Base-by-base conservation (phyloP, 2,329 filamentous ascomycete genomes). In the Venturia carpophila region DNA sequence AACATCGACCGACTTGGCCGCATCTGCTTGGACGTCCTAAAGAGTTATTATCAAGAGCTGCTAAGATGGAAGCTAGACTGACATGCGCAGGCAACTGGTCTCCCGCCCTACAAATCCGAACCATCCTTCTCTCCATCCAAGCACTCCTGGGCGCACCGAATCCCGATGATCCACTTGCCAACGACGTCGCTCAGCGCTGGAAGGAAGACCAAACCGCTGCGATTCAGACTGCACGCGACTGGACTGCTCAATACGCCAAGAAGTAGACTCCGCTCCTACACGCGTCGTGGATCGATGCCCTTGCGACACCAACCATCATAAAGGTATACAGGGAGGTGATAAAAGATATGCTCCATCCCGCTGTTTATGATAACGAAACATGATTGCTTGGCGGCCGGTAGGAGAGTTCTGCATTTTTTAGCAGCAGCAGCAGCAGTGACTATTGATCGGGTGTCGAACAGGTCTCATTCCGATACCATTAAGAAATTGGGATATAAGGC, bases 1-100 rank as follows among this genome's bases (percentile, higher is more conserved):
- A 99, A 99, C 76, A 97, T 99, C 71, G 94, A 99, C 76, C 95
- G 95, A 78, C 86, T 99, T 1, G 94, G 94, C 67, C 89, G 94
- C 67, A 99, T 99, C 78, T 99, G 95, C 75, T 80, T 99, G 62
- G 94, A 99, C 75, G 94, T 99, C 42, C 80, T 99, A 66, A 99
- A 99, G 82, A 96, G 94, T 96, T 80, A 10, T 68, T 47, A 34
- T 17, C 27, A 34, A 11, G 49, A 30, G 37, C 49, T 6, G 24
- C 45, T 34, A 21, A 45, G 6, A 52, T 19, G 11, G 41, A 34
- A 43, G 55, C 61, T 63, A 30, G 17, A 68, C 71, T 68, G 64
- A 68, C 67, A 39, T 19, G 19, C 27, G 3, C 41, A 97, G 92
- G 93, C 76, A 99, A 99, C 83, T 99, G 94, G 94, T 97, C 93